Conservation (phyloP, 768 basidiomycete species). For the Suillus subluteus region DNA sequence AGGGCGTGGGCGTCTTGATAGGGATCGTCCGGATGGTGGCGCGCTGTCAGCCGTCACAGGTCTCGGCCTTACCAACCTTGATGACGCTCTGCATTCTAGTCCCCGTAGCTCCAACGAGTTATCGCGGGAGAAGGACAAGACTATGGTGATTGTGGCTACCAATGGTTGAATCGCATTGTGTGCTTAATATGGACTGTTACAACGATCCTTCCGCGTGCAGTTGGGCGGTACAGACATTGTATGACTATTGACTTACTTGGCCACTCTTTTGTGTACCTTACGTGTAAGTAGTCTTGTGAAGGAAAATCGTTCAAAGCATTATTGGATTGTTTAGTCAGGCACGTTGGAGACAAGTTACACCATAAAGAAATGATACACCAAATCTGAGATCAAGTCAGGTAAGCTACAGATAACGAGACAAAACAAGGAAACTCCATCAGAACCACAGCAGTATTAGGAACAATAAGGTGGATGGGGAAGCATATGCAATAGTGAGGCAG, state of each 20-base stretch:
- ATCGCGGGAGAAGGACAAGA: constrained; percentile 16
- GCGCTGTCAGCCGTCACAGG: constrained; percentile 31
- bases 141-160: neutral
- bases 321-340: neutral
- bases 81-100: constrained; percentile 17
- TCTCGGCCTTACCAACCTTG: constrained; percentile 30
- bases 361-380: neutral
- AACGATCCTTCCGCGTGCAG: neutral
- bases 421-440: neutral
- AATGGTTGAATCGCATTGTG: neutral
- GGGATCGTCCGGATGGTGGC: constrained; percentile 9
- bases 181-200: neutral
- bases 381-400: neutral
- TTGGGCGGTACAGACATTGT: neutral
- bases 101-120: constrained; percentile 19
- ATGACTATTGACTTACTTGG: neutral
- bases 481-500: neutral
- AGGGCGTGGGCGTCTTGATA: neutral
- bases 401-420: neutral
- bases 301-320: neutral
- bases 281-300: too few relatives aligned
- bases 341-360: neutral
- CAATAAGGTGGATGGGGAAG: neutral
- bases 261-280: neutral
- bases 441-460: neutral